A percentile compares a stretch with the other conserved stretches of the same genome.
phyloP scores from a whole-genome alignment of 495 filamentous ascomycete species.

The Viridothelium virens region DNA sequence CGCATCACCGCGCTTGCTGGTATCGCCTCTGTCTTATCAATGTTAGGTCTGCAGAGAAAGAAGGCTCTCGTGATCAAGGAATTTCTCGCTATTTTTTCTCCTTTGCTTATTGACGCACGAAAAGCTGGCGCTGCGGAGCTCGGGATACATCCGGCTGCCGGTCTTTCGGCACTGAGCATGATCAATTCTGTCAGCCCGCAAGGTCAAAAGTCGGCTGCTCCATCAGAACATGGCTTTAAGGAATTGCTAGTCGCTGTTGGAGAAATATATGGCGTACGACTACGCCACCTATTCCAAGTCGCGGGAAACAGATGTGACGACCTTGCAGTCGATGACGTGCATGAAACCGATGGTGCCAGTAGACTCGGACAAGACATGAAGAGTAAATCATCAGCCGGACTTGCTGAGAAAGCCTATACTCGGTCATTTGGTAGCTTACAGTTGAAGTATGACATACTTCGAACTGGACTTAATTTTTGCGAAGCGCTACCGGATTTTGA shows the following conservation, averaged over 20 bases:
- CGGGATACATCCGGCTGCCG: slow-evolving; percentile 88
- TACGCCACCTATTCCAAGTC: slow-evolving; percentile 1
- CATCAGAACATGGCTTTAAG: slow-evolving; percentile 22
- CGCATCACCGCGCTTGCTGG: slow-evolving; percentile 70
- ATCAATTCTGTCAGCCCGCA: not conserved
- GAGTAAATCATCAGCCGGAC: not conserved
- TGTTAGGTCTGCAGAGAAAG: slow-evolving; percentile 70
- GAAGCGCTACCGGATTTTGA: slow-evolving; percentile 90
- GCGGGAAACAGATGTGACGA: not conserved
- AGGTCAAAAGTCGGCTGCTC: not conserved
- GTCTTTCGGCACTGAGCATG: slow-evolving; percentile 28
- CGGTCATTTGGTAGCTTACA: slow-evolving; percentile 49
- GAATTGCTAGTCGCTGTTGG: slow-evolving; percentile 27
- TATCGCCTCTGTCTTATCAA: slow-evolving; percentile 71
- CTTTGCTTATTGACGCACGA: slow-evolving; percentile 80
- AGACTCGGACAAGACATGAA: not conserved
- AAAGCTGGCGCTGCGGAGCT: slow-evolving; percentile 89
- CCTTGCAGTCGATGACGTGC: not conserved
- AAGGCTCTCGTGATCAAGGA: slow-evolving; percentile 82
- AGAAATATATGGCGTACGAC: slow-evolving; percentile 25
- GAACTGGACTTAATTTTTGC: slow-evolving; percentile 78
- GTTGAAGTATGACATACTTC: slow-evolving; percentile 76
- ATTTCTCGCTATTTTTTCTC: slow-evolving; percentile 71
- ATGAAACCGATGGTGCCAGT: not conserved
- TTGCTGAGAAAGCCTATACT: slow-evolving; percentile 24